Conservation (phyloP, 2,329 filamentous ascomycete species). For the Ilyonectria sp. region DNA sequence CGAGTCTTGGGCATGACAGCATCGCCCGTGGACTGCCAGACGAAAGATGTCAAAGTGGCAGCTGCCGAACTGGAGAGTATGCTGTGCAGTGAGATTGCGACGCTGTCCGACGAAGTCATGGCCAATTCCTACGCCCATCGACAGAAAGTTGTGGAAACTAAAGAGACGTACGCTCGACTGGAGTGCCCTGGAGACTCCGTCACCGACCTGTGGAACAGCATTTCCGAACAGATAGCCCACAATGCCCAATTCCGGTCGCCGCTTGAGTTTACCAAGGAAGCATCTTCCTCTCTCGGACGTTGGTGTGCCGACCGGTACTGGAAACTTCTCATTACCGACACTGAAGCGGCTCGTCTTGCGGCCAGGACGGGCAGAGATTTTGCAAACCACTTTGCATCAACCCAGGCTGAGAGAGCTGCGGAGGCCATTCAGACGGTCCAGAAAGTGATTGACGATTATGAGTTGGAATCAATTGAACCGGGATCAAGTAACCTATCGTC, state of each 20-base stretch:
- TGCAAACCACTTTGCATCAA: slow-evolving; percentile 33
- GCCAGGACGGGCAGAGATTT: slow-evolving; percentile 64
- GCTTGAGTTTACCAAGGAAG: slow-evolving; percentile 72
- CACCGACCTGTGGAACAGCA: slow-evolving; percentile 74
- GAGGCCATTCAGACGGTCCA: slow-evolving; percentile 72
- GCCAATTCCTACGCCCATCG: slow-evolving; percentile 40
- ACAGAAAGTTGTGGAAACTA: slow-evolving; percentile 69
- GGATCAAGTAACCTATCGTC: slow-evolving; percentile 70
- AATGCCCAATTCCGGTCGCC: slow-evolving; percentile 67
- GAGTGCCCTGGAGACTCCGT: slow-evolving; percentile 62
- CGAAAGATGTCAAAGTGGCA: slow-evolving; percentile 76
- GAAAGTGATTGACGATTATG: slow-evolving; percentile 67
- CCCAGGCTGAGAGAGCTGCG: slow-evolving; percentile 63
- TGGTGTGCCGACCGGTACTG: slow-evolving; percentile 92
- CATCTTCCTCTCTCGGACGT: slow-evolving; percentile 78
- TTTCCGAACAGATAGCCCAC: slow-evolving; percentile 63
- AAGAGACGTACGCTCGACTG: slow-evolving; percentile 61
- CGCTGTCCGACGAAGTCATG: slow-evolving; percentile 65
- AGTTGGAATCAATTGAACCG: slow-evolving; percentile 56
- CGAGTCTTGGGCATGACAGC: slow-evolving; percentile 97
- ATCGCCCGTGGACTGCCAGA: slow-evolving; percentile 89
- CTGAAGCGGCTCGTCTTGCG: slow-evolving; percentile 74
- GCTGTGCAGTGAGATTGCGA: slow-evolving; percentile 87
- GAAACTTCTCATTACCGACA: slow-evolving; percentile 77
- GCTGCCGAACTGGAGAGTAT: slow-evolving; percentile 82